Percentiles rank a stretch among this genome's conserved stretches.
phyloP scores from a whole-genome alignment of 148 eudicot genomes.

The Hydrangea macrophylla region DNA sequence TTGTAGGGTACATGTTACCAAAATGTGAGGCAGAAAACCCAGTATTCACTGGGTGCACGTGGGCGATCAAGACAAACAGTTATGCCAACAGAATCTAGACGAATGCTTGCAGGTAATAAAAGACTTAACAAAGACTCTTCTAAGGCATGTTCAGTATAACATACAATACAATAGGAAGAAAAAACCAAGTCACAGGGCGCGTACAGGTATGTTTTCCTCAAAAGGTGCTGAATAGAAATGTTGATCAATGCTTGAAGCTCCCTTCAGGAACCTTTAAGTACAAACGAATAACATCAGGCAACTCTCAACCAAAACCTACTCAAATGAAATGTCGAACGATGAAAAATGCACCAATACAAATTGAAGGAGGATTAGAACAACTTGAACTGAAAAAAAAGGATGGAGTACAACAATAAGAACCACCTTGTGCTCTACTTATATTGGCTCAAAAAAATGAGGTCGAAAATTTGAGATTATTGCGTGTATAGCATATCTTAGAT shows the following conservation, averaged over 20 bases:
- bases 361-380: not conserved
- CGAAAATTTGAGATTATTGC: not conserved
- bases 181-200: constrained; percentile 11
- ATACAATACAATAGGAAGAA: constrained; percentile 1
- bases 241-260: constrained; percentile 94
- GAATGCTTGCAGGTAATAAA: no score
- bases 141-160: not conserved
- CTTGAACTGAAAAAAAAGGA: no score
- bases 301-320: constrained; percentile 1
- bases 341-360: not conserved
- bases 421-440: no score
- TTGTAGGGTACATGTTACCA: not conserved
- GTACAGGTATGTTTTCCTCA: constrained; percentile 82
- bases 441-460: not conserved
- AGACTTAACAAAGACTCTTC: not conserved
- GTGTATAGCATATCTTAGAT: not conserved
- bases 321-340: not conserved
- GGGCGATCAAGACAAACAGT: not conserved
- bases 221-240: constrained; percentile 77
- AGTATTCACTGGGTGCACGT: not conserved
- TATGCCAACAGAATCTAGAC: not conserved
- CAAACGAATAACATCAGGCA: not conserved
- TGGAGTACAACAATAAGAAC: no score
- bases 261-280: constrained; percentile 67
- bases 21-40: not conserved